Base-by-base conservation (phyloP, 768 basidiomycete species). In the Podaxis carcinomalis region DNA sequence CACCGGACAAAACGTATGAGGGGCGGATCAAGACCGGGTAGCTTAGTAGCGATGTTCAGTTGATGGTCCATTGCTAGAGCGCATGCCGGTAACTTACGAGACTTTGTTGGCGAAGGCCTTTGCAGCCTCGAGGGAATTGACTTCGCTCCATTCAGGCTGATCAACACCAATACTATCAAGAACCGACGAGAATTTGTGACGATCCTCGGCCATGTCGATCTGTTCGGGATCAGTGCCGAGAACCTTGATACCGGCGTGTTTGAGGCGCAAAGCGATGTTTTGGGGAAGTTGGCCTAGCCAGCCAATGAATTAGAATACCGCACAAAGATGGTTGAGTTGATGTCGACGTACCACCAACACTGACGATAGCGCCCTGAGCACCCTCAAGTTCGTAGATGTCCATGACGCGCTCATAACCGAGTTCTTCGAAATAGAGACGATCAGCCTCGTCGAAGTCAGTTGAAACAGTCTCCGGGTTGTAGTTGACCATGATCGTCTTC, bases 381-480 rank as follows among this genome's bases (percentile, higher is more conserved):
- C 85, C 83, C 72, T 99, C 97, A 62, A 98, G 77, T 73, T 99
- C 97, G 69, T 98, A 99, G 68, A 99, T 98, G 74, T 99, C 97
- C 96, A 99, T 98, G 64, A 99, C 95, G 44, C 96, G 87, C 75
- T 99, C 97, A 76, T 84, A 98, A 53, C 96, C 94, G 61, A 99
- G 85, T 72, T 98, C 96, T 73, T 99, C 97, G 72, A 99, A 99
- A 80, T 99, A 99, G 51, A 99, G 78, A 61, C 97, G 81, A 69
- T 98, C 97, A n/a, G 97, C 97, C 77, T 99, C 97, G 69, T 99
- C 97, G 73, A 95, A 99, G 74, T 98, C 97, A 60, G 97, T 99
- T 5, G 95, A 98, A 44, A 98, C 97, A 3, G 97, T 99, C 77
- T 99, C 97, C 7, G 96, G 96, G 76, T 98, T 99, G 77, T 99